Percentiles rank a stretch among this genome's conserved stretches.
These are phyloP conservation scores for Phytopythium kandeliae DNA, from an alignment of 352 stramenopile species.

Conservation along the genomic window DNA sequence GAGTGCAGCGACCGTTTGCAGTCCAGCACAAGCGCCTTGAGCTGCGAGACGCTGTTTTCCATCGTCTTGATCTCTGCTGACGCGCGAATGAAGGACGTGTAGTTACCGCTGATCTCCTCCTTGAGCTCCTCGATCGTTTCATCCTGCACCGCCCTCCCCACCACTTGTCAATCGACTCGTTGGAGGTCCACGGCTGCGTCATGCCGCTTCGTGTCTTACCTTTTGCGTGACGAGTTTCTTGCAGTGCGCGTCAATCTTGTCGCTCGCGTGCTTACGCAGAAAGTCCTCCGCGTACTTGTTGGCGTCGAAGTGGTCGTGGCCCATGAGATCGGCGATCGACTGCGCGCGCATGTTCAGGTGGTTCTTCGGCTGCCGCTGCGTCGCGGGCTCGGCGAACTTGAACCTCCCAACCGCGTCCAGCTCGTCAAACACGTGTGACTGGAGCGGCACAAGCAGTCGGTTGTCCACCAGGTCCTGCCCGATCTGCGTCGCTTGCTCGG, in stretches of 20 bases:
- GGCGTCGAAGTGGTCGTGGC: conserved; percentile 53
- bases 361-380: conserved; percentile 57
- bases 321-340: conserved; percentile 81
- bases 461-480: conserved; percentile 65
- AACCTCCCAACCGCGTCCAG: conserved; percentile 35
- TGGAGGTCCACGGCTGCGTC: no score
- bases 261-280: conserved; percentile 59
- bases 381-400: conserved; percentile 48
- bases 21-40: conserved; percentile 69
- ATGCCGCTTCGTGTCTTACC: conserved; percentile 10
- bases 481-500: conserved; percentile 38
- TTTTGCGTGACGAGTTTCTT: conserved; percentile 72
- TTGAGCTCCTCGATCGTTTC: conserved; percentile 83
- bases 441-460: conserved; percentile 66
- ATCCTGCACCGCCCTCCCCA: conserved; percentile 25
- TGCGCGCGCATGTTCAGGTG: conserved; percentile 58
- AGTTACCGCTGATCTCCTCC: conserved; percentile 77
- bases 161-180: no score
- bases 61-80: conserved; percentile 75
- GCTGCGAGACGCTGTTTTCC: conserved; percentile 79
- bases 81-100: conserved; percentile 73
- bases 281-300: conserved; percentile 78
- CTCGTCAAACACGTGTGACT: conserved; percentile 75
- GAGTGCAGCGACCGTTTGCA: conserved; percentile 64
- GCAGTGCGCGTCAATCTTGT: conserved; percentile 76